Base-by-base conservation (phyloP, 345 rosid species). In the Salix koriyanagi region DNA sequence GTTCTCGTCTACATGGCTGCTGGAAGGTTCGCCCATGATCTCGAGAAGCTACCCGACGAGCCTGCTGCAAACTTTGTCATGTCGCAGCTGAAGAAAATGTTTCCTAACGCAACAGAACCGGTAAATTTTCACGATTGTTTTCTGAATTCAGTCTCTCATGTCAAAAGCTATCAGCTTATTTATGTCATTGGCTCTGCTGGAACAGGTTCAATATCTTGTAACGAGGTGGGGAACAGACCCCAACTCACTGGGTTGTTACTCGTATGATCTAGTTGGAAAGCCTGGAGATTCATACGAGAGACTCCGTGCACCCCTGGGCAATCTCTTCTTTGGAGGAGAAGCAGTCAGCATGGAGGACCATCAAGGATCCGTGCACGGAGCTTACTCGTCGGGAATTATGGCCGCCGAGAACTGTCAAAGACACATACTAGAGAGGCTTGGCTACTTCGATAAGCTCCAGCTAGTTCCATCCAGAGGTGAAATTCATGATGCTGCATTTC, bases 1-100 rank as follows among this genome's bases (percentile, higher is more conserved):
- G 91, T 91, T 50, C 98, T 93, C 21, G 92, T 93, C 71, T 93
- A 90, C 65, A 91, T 93, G 98, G 92, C 92, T 67, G 94, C 98
- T 5, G 95, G 98, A 28, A 88, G 90, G 75, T 86, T 89, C 74
- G 97, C 97, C 3, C 42, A 79, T 60, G 92, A 91, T 82, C 87
- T 93, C 0, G 98, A 93, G 84, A 82, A 89, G 84, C 88, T 88
- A 21, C 83, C 97, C 6, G 88, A 91, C 52, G 90, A 87, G 14
- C 82, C 90, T 73, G 91, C 92, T 7, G 89, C 88, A 21, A 81
- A 84, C 56, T 90, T 86, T 72, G 97, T 85, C 41, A 88, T 90
- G 94, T 60, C 78, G 11, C 98, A 90, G 72, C 92, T 91, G 54
- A 91, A 90, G 93, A 93, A 89, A 80, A 91, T 93, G 97, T 90